Conservation (phyloP, 306 rosid species). For the Argentina anserina region DNA sequence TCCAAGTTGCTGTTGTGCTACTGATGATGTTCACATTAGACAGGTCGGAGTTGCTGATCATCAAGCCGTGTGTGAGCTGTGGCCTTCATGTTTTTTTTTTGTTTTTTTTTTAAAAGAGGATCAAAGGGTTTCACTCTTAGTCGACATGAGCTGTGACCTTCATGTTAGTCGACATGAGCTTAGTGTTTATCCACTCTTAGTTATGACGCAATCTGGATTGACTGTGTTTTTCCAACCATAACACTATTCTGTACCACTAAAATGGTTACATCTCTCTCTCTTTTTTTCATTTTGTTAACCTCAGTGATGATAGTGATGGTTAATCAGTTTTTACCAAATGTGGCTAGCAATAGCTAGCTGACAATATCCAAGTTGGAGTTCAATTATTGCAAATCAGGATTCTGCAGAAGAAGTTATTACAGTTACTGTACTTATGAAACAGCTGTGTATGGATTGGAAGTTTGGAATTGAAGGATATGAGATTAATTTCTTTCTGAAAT, state of each 20-base stretch:
- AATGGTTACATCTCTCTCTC: neutral
- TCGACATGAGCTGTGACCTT: neutral
- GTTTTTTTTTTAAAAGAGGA: too few relatives aligned
- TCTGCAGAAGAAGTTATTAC: slow-evolving; percentile 3
- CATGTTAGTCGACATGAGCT: neutral
- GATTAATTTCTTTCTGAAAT: neutral
- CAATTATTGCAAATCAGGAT: slow-evolving; percentile 3
- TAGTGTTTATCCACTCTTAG: slow-evolving; percentile 3
- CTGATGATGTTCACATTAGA: slow-evolving; percentile 27
- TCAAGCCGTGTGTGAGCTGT: neutral
- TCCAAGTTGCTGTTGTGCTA: slow-evolving; percentile 28
- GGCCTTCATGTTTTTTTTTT: neutral
- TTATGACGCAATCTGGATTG: neutral
- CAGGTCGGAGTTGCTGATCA: slow-evolving; percentile 37
- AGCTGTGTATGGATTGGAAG: neutral
- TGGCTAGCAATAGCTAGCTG: neutral
- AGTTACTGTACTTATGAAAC: slow-evolving; percentile 6
- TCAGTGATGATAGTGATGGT: neutral
- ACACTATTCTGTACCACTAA: neutral
- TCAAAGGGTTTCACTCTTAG: too few relatives aligned
- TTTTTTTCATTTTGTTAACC: too few relatives aligned
- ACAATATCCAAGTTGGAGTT: slow-evolving; percentile 1
- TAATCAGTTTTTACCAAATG: neutral
- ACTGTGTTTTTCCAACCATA: neutral
- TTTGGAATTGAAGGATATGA: neutral